Evolutionary conservation across 1,139 yeast genomes (phyloP), one percentile per base, ranked within the genome.

Genomic region (Candida sanyaensis): DNA sequence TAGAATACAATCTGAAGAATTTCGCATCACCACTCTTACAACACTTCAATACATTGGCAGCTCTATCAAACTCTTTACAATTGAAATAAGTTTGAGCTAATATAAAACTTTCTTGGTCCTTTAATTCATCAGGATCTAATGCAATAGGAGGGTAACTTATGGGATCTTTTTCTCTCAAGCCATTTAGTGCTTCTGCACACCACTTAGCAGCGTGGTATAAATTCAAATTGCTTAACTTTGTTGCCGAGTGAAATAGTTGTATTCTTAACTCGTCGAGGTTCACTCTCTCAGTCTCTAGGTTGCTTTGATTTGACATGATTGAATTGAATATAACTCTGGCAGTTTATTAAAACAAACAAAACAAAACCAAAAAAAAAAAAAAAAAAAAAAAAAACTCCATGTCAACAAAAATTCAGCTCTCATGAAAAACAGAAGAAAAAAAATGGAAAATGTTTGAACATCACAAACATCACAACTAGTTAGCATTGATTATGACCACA

Each of bases 21-120:
- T 76, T 56, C 11, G 88, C 83, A 47, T 78, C 74, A 2, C 84
- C 78, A 50, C 84, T 77, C 28, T 61, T 65, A 42, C 85, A 80
- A 29, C 75, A 75, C 48, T 73, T 73, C 50, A 92, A 68, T 17
- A 76, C 75, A 55, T 76, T 72, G 1, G 88, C 83, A 50, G 95
- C 88, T 31, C 99, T 69, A 50, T 86, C 95, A 61, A 86, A 92
- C 63, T 93, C 99, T 57, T 88, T 86, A 60, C 92, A 83, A 58
- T 83, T 86, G 69, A 93, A 90, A 58, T 88, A 86, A 0, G 89
- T 65, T 49, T 83, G 81, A 0, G 96, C 97, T 28, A 90, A 69
- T 10, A 81, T 58, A 37, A 84, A 65, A 51, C 66, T 65, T 32
- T 69, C 68, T 38, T 64, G 62, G 33, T 60, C 65, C 12, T 54